Evolutionary conservation across 208 protist species (phyloP), one percentile per base, ranked within the genome.

Genomic region (Crithidia brevicula): DNA sequence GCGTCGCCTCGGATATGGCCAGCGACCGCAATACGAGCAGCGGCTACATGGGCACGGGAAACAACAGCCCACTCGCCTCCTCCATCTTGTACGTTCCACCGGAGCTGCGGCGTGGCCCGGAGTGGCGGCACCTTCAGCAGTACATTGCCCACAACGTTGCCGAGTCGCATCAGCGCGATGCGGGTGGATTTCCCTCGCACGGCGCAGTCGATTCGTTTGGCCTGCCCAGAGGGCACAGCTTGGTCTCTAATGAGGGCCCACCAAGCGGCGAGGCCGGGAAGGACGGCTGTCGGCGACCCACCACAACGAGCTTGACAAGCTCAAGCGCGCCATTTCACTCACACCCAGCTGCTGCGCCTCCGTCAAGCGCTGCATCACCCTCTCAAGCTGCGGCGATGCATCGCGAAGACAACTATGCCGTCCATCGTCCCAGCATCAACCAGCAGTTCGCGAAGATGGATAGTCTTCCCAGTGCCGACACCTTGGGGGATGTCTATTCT

Each of bases 101-200:
- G 16, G 62, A 76, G 70, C 56, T 66, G 43, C 70, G 70, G 5
- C 53, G 70, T 13, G 70, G 70, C 5, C 54, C 60, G 42, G 61
- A 76, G 42, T 76, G 70, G 70, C 70, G 70, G 0, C 70, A 76
- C 36, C 30, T 76, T 13, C 58, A 76, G 62, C 61, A 76, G 70
- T 33, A 64, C 45, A 50, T 76, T 22, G 45, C 60, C 8, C 25
- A 43, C 33, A 40, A 50, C 62, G 13, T 42, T 11, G 42, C 23
- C 13, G 52, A 63, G 30, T 1, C 13, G 25, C 60, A 20, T 47
- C 62, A 68, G 38, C 62, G 16, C 16, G 59, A 65, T 0, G 0
- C 43, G 46, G 3, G 16, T 38, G 45, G 18, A 15, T 3, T 11
- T 23, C 46, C 42, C 16, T 18, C n/a, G 23, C 18, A 3, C 15